These are phyloP conservation scores for Cylindricascospora bacillispora DNA, from an alignment of 1,139 yeast species.

Conservation along the genomic window DNA sequence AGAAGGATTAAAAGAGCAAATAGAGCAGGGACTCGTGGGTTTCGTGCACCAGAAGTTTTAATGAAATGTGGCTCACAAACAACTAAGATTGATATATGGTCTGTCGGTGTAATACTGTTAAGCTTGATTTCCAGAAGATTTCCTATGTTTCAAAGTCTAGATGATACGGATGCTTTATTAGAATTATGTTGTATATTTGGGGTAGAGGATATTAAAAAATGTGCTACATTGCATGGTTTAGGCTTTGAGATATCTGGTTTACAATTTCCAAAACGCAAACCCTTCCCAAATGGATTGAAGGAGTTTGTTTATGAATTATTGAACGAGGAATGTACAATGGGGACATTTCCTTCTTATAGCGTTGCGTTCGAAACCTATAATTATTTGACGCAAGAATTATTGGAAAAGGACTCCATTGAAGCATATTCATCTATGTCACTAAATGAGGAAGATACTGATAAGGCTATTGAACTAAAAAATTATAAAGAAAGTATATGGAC, in stretches of 20 bases:
- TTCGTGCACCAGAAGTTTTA: slow-evolving; percentile 88
- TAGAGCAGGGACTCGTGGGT: slow-evolving; percentile 96
- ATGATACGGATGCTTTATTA: slow-evolving; percentile 81
- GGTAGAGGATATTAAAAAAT: slow-evolving; percentile 50
- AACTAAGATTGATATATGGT: slow-evolving; percentile 79
- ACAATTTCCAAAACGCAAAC: slow-evolving; percentile 20
- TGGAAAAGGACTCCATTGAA: slow-evolving; percentile 16
- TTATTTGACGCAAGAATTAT: slow-evolving; percentile 19
- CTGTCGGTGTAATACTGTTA: slow-evolving; percentile 77
- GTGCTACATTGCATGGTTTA: slow-evolving; percentile 80
- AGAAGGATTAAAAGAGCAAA: slow-evolving; percentile 88
- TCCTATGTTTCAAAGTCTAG: slow-evolving; percentile 81
- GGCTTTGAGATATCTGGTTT: slow-evolving; percentile 55
- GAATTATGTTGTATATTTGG: slow-evolving; percentile 86
- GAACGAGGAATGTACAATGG: slow-evolving; percentile 23
- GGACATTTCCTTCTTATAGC: slow-evolving; percentile 29
- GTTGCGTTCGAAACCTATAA: slow-evolving; percentile 28
- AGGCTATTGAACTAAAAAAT: slow-evolving; percentile 14
- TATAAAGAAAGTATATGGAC: slow-evolving; percentile 25
- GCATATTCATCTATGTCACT: slow-evolving; percentile 11
- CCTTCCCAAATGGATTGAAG: slow-evolving; percentile 19
- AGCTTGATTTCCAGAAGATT: slow-evolving; percentile 62
- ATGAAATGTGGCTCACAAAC: slow-evolving; percentile 80
- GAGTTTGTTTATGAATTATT: slow-evolving; percentile 22
- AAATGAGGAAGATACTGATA: slow-evolving; percentile 9